Evolutionary conservation across 768 basidiomycete species (phyloP), one percentile per base, ranked within the genome.

Genomic region (Trametes elegans): DNA sequence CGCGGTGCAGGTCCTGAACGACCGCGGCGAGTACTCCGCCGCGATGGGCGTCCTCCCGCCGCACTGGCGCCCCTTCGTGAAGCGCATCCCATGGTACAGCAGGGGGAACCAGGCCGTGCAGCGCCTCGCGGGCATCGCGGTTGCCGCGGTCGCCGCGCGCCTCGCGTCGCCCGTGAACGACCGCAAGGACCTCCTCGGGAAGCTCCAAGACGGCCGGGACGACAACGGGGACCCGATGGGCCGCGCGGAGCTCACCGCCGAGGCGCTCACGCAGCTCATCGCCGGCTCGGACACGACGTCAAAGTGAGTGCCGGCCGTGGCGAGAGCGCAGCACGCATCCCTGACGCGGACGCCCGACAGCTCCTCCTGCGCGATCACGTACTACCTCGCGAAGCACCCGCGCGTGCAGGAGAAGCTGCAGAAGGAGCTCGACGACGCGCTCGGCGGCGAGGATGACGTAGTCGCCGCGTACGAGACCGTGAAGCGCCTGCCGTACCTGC

Each of bases 201-300:
- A 91, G 68, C 76, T 97, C 2, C 88, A 92, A 64, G 73, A 78
- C 35, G 90, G 84, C 6, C 81, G 83, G 59, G 94, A 96, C 64
- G 82, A 84, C 42, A 74, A 79, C n/a, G 94, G 93, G 14, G 82
- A 91, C 3, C 83, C 78, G 1, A 87, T 97, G 87, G 84, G 87
- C 0, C 76, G 78, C 24, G 83, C 83, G 61, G 94, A 96, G 66
- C 71, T 97, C 52, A 96, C 92, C 1, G 93, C 93, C 0, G 94
- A 97, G 73, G 87, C 88, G 40, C 70, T 90, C 18, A 93, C 92
- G 0, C 82, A 93, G 43, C 78, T 94, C 16, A 93, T 94, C 59
- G 91, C 91, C 6, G 93, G 93, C 1, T 89, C 87, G 3, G 93
- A 97, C 64, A 97, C 93, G 1, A 96, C 94, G 0, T 93, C 93